Evolutionary conservation across 441 rosid species (phyloP).

Genomic region (Mallotus repandus): DNA sequence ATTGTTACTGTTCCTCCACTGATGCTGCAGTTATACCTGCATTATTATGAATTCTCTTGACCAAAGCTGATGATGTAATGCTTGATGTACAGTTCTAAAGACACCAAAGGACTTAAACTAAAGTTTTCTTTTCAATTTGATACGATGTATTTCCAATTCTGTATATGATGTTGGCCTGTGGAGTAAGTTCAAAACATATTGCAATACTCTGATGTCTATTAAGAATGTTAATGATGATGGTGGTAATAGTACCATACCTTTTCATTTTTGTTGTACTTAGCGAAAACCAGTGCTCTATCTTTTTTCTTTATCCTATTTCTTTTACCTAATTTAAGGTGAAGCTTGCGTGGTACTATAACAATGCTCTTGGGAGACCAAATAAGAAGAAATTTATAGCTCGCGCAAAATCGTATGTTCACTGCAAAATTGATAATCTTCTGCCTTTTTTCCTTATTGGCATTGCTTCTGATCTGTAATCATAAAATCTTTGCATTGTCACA

Average conservation of each 20-base stretch:
- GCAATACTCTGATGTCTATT: background rate
- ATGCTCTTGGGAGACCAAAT: constrained; percentile 81
- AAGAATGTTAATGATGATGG: background rate
- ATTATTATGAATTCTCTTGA: background rate
- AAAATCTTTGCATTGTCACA: constrained; percentile 31
- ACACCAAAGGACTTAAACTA: background rate
- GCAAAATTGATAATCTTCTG: background rate
- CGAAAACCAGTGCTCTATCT: background rate
- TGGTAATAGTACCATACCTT: constrained; percentile 4
- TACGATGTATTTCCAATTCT: too few relatives aligned
- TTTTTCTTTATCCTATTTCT: background rate
- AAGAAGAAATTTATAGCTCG: constrained; percentile 90
- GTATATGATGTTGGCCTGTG: background rate
- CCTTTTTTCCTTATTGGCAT: background rate
- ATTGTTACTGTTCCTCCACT: background rate
- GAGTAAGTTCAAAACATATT: background rate
- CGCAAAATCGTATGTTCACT: constrained; percentile 51
- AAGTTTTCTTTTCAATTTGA: background rate
- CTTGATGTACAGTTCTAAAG: constrained; percentile 5
- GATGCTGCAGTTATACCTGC: background rate
- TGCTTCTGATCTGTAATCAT: constrained; percentile 16
- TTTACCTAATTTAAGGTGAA: constrained; percentile 54
- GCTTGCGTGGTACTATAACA: constrained; percentile 85
- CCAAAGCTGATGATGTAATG: background rate
- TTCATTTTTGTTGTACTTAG: background rate